These are phyloP conservation scores for Yamadazyma triangularis DNA, from an alignment of 1,139 yeast species.

Conservation along the genomic window DNA sequence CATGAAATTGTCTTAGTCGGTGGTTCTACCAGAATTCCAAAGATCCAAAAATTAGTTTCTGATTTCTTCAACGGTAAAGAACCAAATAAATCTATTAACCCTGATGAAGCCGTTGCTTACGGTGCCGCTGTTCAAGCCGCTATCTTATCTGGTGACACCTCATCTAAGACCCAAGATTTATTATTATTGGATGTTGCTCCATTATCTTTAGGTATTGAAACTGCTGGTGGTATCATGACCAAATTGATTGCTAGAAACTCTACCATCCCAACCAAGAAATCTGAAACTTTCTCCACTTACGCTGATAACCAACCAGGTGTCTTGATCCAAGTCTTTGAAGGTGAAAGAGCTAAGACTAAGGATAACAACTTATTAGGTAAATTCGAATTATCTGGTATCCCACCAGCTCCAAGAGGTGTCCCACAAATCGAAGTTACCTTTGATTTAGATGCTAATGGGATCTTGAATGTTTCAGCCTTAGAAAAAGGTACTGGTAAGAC, in stretches of 20 bases:
- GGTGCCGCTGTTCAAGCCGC: slow-evolving; percentile 99
- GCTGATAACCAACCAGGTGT: slow-evolving; percentile 99
- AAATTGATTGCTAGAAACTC: slow-evolving; percentile 99
- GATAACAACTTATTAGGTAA: slow-evolving; percentile 99
- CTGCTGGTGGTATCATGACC: slow-evolving; percentile 99
- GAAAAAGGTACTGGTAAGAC: slow-evolving; percentile 91
- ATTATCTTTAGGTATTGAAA: slow-evolving; percentile 93
- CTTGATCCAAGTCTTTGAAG: slow-evolving; percentile 99
- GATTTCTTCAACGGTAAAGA: slow-evolving; percentile 99
- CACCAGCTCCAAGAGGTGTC: slow-evolving; percentile 99
- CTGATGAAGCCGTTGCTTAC: slow-evolving; percentile 98
- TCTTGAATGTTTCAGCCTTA: slow-evolving; percentile 89
- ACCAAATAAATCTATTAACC: slow-evolving; percentile 95
- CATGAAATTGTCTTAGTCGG: slow-evolving; percentile 98
- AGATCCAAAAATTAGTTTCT: slow-evolving; percentile 94
- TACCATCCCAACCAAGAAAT: slow-evolving; percentile 98
- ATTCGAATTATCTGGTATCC: slow-evolving; percentile 97
- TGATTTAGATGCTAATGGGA: slow-evolving; percentile 99
- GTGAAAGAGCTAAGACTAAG: slow-evolving; percentile 99
- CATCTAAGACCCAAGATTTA: slow-evolving; percentile 95
- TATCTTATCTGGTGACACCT: slow-evolving; percentile 95
- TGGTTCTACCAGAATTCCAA: slow-evolving; percentile 99
- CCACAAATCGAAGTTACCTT: slow-evolving; percentile 99
- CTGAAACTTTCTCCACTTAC: slow-evolving; percentile 99
- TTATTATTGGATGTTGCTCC: slow-evolving; percentile 98